A percentile compares a stretch with the other conserved stretches of the same genome.
phyloP scores from a whole-genome alignment of 2,329 filamentous ascomycete genomes.

The Ceratocystis smalleyi region DNA sequence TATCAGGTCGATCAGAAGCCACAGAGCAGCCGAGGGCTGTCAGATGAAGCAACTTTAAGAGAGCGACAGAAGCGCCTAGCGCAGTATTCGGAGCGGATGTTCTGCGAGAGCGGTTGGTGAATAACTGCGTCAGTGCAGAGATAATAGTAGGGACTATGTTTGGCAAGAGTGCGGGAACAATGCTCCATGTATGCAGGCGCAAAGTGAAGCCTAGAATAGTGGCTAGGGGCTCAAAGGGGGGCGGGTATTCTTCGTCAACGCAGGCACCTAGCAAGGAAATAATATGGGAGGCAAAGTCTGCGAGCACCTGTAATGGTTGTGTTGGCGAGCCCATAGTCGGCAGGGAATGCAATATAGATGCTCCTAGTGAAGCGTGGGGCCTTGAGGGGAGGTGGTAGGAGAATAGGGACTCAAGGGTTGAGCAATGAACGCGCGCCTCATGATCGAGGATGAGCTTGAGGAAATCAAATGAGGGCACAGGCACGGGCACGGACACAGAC shows the following conservation, averaged over 20 bases:
- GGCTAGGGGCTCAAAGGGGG: conserved; percentile 49
- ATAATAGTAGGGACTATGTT: conserved; percentile 32
- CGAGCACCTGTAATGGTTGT: conserved; percentile 39
- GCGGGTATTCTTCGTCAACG: conserved; percentile 45
- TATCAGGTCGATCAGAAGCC: conserved; percentile 22
- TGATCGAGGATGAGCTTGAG: conserved; percentile 51
- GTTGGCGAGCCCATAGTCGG: conserved; percentile 37
- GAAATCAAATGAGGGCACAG: conserved; percentile 23
- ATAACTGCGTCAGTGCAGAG: conserved; percentile 8
- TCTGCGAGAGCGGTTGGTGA: background rate
- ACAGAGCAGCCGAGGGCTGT: conserved; percentile 45
- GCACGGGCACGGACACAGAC: background rate
- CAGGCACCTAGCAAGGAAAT: conserved; percentile 55
- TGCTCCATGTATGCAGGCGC: conserved; percentile 41
- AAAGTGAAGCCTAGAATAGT: conserved; percentile 50
- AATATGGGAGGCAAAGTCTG: conserved; percentile 48
- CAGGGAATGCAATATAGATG: conserved; percentile 52
- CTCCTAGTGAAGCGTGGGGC: conserved; percentile 37
- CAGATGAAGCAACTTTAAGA: conserved; percentile 38
- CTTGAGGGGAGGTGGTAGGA: conserved; percentile 30
- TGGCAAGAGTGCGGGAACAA: conserved; percentile 44
- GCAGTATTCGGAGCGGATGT: background rate
- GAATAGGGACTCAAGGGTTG: conserved; percentile 53
- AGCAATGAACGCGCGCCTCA: conserved; percentile 37
- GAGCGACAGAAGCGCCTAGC: conserved; percentile 13